A percentile compares a stretch with the other conserved stretches of the same genome.
Conservation (phyloP, 2,329 filamentous ascomycete species). For the Coniochaeta sp. region DNA sequence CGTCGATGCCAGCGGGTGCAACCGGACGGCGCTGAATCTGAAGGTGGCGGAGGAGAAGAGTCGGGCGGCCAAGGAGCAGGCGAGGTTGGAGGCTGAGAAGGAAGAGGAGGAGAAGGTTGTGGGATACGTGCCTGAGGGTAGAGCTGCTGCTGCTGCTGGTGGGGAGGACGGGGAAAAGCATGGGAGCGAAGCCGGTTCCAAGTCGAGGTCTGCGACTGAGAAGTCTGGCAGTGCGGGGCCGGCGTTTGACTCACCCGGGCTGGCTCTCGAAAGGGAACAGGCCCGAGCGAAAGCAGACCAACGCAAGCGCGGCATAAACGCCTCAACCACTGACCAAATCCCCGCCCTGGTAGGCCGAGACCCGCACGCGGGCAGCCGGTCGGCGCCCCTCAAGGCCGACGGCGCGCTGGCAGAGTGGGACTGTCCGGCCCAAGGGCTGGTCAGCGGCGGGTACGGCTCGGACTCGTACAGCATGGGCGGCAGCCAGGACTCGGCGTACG, state of each 20-base stretch:
- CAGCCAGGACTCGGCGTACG: constrained; percentile 62
- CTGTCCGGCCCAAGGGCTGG: constrained; percentile 55
- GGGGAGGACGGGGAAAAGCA: constrained; percentile 8
- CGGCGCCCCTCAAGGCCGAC: constrained; percentile 22
- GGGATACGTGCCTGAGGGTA: constrained; percentile 22
- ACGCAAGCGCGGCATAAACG: not conserved
- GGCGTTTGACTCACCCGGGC: not conserved
- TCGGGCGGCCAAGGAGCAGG: constrained; percentile 25
- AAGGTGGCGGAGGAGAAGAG: constrained; percentile 19
- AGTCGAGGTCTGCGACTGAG: not conserved
- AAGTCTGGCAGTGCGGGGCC: not conserved
- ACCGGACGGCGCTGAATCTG: constrained; percentile 37
- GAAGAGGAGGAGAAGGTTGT: constrained; percentile 7
- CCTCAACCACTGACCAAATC: not conserved
- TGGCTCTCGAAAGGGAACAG: not conserved
- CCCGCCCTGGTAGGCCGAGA: not conserved
- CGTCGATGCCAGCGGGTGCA: constrained; percentile 75
- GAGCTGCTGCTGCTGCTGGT: too few species aligned
- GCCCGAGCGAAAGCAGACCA: not conserved
- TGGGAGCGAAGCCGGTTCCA: constrained; percentile 1
- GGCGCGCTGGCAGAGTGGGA: constrained; percentile 29
- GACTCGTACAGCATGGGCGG: constrained; percentile 55
- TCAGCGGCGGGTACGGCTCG: constrained; percentile 31
- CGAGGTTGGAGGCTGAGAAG: constrained; percentile 2
- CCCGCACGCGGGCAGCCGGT: not conserved